Base-by-base conservation (phyloP, 345 rosid species). In the Populus nigra region DNA sequence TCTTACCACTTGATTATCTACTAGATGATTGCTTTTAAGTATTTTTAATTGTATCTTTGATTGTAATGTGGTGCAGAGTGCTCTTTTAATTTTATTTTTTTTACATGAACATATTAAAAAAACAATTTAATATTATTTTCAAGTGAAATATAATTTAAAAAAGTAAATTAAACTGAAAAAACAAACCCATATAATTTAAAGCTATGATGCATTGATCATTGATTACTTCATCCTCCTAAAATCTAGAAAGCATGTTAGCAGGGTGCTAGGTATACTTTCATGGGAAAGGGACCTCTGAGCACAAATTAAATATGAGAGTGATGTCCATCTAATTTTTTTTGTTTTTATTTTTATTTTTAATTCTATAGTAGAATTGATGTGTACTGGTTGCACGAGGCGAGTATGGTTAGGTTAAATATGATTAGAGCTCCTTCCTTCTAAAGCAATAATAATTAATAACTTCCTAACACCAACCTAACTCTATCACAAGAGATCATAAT, bases 51-150 rank as follows among this genome's bases (percentile, higher is more conserved):
- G 0, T 33, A 33, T 4, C 5, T 33, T 33, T 33, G 5, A 33
- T 5, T 0, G 4, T 33, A 33, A 33, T 33, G 0, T 1, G 0
- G 5, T 0, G 5, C 5, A 33, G 0, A 4, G 5, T 33, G 36
- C 36, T 0, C 4, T 33, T 31, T 4, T 0, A 31, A 31, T 2
- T 31, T 31, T 27, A 1, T 2, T 31, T 31, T 0, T 31, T 31
- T 31, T 31, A 33, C 0, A 4, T 33, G 35, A 33, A 33, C 3
- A 33, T 4, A 4, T 33, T 4, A 4, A 4, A 33, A 33, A 33
- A 33, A 1, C 0, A 33, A 33, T 4, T 33, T 33, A 33, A 33
- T 33, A 33, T 4, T 33, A 0, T 33, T 33, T 33, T 33, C 36
- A 33, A 33, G 1, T 4, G 4, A 0, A 33, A 33, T 33, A 0